A percentile compares a stretch with the other conserved stretches of the same genome.
These are phyloP conservation scores for Collybia mongolica DNA, from an alignment of 768 basidiomycete species.

Conservation along the genomic window DNA sequence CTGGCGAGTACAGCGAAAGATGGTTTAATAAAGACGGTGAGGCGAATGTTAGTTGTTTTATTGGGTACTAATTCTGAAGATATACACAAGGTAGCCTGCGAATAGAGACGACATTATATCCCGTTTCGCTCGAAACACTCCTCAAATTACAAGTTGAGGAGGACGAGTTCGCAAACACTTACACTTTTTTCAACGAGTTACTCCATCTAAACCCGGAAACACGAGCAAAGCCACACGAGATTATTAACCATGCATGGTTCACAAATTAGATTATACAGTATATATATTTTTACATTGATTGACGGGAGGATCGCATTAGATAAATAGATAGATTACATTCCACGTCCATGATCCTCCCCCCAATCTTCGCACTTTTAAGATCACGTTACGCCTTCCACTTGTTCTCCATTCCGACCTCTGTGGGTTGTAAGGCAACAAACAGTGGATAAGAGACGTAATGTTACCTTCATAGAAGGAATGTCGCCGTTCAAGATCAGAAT, in stretches of 20 bases:
- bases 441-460: too few species aligned
- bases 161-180: conserved; percentile 11
- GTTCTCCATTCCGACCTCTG: too few species aligned
- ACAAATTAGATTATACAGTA: neutral
- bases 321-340: too few species aligned
- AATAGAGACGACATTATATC: conserved; percentile 23
- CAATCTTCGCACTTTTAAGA: too few species aligned
- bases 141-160: conserved; percentile 13
- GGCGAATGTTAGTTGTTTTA: neutral
- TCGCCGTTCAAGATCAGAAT: too few species aligned
- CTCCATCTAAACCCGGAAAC: conserved; percentile 17
- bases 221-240: conserved; percentile 13
- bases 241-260: conserved; percentile 22
- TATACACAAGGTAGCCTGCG: conserved; percentile 12
- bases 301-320: too few species aligned
- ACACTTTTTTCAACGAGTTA: conserved; percentile 15
- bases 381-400: too few species aligned
- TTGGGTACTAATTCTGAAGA: neutral
- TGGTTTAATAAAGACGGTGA: conserved; percentile 24
- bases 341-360: too few species aligned
- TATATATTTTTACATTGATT: too few species aligned
- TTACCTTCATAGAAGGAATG: too few species aligned
- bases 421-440: too few species aligned
- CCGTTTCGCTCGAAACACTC: conserved; percentile 16
- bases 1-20: conserved; percentile 11